A percentile compares a stretch with the other conserved stretches of the same genome.
Conservation (phyloP, 208 protist species). For the Leishmania martiniquensis region DNA sequence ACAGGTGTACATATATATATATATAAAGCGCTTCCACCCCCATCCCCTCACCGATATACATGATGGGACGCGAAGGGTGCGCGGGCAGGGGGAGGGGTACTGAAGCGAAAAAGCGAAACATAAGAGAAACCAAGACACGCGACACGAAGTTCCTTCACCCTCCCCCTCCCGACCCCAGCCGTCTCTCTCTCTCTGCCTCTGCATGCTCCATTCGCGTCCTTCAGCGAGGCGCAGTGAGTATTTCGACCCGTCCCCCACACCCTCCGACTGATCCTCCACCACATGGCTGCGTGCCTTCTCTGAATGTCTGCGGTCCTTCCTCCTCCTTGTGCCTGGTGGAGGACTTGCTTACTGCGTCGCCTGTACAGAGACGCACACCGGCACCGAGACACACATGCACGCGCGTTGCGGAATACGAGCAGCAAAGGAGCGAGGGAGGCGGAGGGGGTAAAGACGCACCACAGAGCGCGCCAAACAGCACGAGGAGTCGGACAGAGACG, state of each 20-base stretch:
- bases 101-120: background rate
- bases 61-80: background rate
- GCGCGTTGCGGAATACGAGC: background rate
- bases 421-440: slow-evolving; percentile 7
- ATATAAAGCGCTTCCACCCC: background rate
- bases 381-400: background rate
- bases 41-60: background rate
- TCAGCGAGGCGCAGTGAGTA: background rate
- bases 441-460: slow-evolving; percentile 11
- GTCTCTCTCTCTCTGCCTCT: too few species aligned
- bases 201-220: background rate
- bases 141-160: background rate
- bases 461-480: background rate
- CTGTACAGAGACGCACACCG: background rate
- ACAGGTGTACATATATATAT: background rate
- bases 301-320: background rate
- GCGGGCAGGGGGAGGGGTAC: background rate
- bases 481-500: background rate
- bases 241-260: background rate
- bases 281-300: background rate
- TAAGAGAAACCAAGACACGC: background rate
- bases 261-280: background rate
- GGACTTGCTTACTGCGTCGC: background rate
- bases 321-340: background rate
- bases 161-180: too few species aligned